These are phyloP conservation scores for Cyphellophora attinorum DNA, from an alignment of 2,329 filamentous ascomycete genomes.

Conservation along the genomic window DNA sequence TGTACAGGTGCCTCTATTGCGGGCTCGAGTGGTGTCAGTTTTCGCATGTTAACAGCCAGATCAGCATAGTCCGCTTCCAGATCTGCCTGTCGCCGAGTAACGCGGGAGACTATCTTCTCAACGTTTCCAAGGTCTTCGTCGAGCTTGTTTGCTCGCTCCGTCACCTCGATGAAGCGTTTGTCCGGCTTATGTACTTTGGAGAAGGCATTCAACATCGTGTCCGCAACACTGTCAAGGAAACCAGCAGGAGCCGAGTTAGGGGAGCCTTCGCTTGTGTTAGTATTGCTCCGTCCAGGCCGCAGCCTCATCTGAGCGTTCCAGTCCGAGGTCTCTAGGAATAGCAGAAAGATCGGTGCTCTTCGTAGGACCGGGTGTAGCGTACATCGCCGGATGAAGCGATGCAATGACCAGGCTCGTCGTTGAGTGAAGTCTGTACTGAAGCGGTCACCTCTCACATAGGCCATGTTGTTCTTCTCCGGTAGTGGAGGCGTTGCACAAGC, in stretches of 20 bases:
- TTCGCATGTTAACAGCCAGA: constrained; percentile 88
- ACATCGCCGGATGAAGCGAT: constrained; percentile 80
- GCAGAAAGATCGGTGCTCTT: constrained; percentile 69
- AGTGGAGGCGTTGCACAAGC: constrained; percentile 88
- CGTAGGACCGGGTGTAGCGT: constrained; percentile 83
- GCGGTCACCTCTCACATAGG: constrained; percentile 91
- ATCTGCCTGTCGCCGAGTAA: constrained; percentile 78
- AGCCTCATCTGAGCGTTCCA: constrained; percentile 95
- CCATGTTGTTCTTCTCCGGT: constrained; percentile 98
- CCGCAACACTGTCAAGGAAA: constrained; percentile 90
- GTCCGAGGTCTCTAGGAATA: constrained; percentile 84
- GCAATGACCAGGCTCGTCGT: constrained; percentile 77
- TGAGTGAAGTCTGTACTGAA: constrained; percentile 89
- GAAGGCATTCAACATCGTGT: constrained; percentile 95
- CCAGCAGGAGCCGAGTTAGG: constrained; percentile 40
- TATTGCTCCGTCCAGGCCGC: constrained; percentile 57
- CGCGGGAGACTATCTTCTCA: constrained; percentile 88
- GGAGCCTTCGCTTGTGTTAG: constrained; percentile 29
- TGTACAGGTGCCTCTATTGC: constrained; percentile 74
- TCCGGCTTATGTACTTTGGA: constrained; percentile 94
- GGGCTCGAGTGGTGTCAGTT: constrained; percentile 79
- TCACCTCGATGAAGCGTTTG: constrained; percentile 86
- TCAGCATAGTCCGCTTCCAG: constrained; percentile 82
- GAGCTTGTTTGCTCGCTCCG: constrained; percentile 84
- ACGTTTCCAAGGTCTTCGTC: constrained; percentile 89